phyloP scores from a whole-genome alignment of 177 flowering plant genomes.

The Tripterygium wilfordii region DNA sequence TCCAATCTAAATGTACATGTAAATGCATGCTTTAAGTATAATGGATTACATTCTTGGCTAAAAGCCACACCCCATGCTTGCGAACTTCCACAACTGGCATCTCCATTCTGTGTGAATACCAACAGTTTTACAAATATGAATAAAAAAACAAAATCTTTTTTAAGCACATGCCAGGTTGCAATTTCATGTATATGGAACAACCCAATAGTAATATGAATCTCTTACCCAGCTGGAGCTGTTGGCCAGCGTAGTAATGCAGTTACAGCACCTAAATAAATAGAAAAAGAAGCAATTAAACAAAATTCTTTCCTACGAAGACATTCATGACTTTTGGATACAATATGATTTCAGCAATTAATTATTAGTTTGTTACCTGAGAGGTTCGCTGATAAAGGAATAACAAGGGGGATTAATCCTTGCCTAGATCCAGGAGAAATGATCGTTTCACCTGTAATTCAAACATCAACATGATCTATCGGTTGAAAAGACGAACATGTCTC shows the following conservation, averaged over 20 bases:
- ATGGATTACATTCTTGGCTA: conserved; percentile 75
- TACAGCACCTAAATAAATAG: conserved; percentile 44
- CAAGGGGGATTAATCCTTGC: conserved; percentile 72
- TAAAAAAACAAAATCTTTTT: not conserved
- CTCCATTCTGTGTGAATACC: conserved; percentile 57
- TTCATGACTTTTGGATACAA: no score
- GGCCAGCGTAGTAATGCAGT: conserved; percentile 92
- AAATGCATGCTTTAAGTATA: not conserved
- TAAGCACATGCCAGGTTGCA: not conserved
- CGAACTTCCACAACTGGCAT: conserved; percentile 94
- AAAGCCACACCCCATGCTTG: conserved; percentile 76
- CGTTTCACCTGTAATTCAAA: conserved; percentile 53
- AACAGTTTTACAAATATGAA: conserved; percentile 6
- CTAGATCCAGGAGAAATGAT: conserved; percentile 66
- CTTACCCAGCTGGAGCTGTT: conserved; percentile 84
- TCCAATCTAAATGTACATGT: conserved; percentile 2
- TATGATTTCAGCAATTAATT: conserved; percentile 61
- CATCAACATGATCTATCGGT: not conserved
- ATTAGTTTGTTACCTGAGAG: conserved; percentile 39
- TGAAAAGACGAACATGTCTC: not conserved
- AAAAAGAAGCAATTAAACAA: no score
- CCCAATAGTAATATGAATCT: not conserved
- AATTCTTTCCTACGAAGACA: no score
- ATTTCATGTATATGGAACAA: not conserved
- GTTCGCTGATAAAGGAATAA: conserved; percentile 63